Evolutionary conservation across 1,139 yeast genomes (phyloP), one percentile per base, ranked within the genome.

Genomic region (Nakaseomyces sp.): DNA sequence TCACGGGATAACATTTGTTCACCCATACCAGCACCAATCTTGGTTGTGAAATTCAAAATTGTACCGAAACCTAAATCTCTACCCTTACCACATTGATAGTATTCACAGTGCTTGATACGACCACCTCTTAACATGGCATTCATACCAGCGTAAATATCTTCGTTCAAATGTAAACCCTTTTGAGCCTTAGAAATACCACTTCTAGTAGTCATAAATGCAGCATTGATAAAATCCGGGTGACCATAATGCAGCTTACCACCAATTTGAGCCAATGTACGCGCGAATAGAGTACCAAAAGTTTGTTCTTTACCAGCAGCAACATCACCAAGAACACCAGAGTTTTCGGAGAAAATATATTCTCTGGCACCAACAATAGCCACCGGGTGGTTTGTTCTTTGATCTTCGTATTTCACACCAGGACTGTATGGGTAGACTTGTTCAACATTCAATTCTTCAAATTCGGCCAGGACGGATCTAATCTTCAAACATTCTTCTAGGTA

Each of bases 1-100:
- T 91, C 98, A 73, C 98, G 84, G 46, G 96, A 88, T 63, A 91
- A 74, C 93, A 91, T 89, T 71, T 91, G 98, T 70, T 91, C 98
- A 71, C 98, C 98, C 98, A 91, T 91, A 84, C 98, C 98, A 60
- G 97, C 95, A 75, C 98, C 98, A 80, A 91, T 91, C 76, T 91
- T 91, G 50, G 98, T 91, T 28, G 97, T 91, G 80, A 91, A 91
- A 71, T 91, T 91, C 74, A 91, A 79, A 76, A 91, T 88, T 36
- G 98, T 89, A 51, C 96, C 96, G 68, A 91, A 91, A 71, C 98
- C 98, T 72, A 91, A 79, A 81, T 91, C 98, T 80, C 98, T 88
- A 71, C 98, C 98, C 71, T 91, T 91, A 83, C 98, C 98, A 79
- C 98, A 91, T 71, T 91, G 98, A 71, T 86, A 91, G 72, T 89